Base-by-base conservation (phyloP, 257 asterid genomes). In the Leonotis leonurus region DNA sequence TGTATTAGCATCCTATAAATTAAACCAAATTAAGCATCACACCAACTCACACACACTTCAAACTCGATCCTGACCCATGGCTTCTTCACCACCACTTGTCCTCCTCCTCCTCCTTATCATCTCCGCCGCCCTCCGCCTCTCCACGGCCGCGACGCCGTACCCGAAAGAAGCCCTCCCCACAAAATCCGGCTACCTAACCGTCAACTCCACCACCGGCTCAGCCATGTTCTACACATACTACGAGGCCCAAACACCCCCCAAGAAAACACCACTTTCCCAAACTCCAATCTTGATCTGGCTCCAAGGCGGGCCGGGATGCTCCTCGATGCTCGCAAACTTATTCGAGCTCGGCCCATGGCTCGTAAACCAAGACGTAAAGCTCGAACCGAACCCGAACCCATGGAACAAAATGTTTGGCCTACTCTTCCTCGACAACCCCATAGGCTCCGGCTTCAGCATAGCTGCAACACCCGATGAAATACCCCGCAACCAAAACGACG, bases 221-320 rank as follows among this genome's bases (percentile, higher is more conserved):
- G 79, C 96, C 78, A 82, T 90, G 51, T 90, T 81, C 80, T 90
- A 83, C 78, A 64, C 96, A 20, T 90, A 52, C 80, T 87, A 90
- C 30, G 97, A 87, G 73, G 80, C 97, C 0, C 86, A 75, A 69
- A 58, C 63, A 1, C 63, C 70, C 18, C 18, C 56, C 60, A 70
- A 60, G 5, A 67, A 48, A 24, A 25, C 65, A 7, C 59, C 94
- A 26, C 60, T 62, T 16, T 66, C 87, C 0, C 68, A 81, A 39
- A 80, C 93, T 30, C 96, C 96, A 35, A 70, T 90, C 73, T 76
- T 85, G 53, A 77, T 90, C 25, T 90, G 97, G 96, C 86, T 87
- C 22, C 96, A 90, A 67, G 97, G 94, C 0, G 95, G 97, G 29
- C 97, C 96, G 8, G 95, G 96, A 3, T 90, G 97, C 45, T 90